These are phyloP conservation scores for Aschersonia sp. DNA, from an alignment of 2,329 filamentous ascomycete genomes.

Conservation along the genomic window DNA sequence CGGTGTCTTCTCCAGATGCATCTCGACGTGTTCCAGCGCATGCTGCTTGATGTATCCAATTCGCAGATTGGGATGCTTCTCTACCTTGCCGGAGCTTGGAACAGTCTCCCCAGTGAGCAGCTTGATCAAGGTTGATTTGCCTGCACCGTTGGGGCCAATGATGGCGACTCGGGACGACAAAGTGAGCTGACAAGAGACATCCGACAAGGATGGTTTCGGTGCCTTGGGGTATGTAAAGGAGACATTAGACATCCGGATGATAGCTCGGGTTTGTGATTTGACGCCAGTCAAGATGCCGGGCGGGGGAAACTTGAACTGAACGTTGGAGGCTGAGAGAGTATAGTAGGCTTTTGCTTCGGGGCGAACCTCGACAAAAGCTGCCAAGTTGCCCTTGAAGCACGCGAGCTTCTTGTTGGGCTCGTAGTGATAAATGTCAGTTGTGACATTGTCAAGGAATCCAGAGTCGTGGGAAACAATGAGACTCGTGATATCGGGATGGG, in stretches of 20 bases:
- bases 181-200: constrained; percentile 77
- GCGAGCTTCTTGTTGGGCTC: constrained; percentile 88
- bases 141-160: constrained; percentile 93
- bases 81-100: constrained; percentile 70
- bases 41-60: constrained; percentile 99
- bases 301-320: constrained; percentile 96
- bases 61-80: constrained; percentile 97
- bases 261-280: constrained; percentile 86
- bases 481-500: constrained; percentile 91
- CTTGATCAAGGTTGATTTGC: constrained; percentile 97
- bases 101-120: constrained; percentile 86
- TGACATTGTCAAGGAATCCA: constrained; percentile 90
- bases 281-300: constrained; percentile 90
- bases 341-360: constrained; percentile 98
- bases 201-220: constrained; percentile 70
- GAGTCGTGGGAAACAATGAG: constrained; percentile 99
- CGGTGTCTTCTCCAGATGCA: constrained; percentile 98
- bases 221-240: constrained; percentile 89
- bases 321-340: constrained; percentile 73
- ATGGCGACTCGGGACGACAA: constrained; percentile 91
- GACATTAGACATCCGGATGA: constrained; percentile 87
- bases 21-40: constrained; percentile 96
- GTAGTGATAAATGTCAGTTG: constrained; percentile 98
- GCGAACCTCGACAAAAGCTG: constrained; percentile 72
- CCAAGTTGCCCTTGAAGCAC: constrained; percentile 71